phyloP scores from a whole-genome alignment of 192 early-diverging fungal genomes.

The Coemansia sp. region DNA sequence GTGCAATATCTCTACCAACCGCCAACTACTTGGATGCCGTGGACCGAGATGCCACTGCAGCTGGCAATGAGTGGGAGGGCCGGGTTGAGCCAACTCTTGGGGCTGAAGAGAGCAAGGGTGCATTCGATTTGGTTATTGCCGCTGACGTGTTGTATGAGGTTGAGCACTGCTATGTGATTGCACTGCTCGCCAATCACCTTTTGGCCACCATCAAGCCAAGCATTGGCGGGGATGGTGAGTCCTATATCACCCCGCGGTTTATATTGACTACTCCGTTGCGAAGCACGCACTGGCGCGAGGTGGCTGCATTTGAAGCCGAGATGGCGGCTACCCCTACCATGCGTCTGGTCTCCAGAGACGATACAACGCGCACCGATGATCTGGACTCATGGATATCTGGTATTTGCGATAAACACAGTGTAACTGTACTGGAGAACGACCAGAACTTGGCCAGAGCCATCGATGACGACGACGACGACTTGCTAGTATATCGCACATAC shows the following conservation, averaged over 20 bases:
- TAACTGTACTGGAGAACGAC: not conserved
- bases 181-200: conserved; percentile 24
- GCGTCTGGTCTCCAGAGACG: conserved; percentile 8
- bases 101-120: not conserved
- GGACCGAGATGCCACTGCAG: not conserved
- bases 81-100: not conserved
- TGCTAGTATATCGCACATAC: conserved; percentile 17
- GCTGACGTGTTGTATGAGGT: conserved; percentile 35
- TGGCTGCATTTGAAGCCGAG: conserved; percentile 23
- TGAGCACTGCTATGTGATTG: conserved; percentile 24
- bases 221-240: not conserved
- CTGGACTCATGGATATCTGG: conserved; percentile 10
- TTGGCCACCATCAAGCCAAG: not conserved
- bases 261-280: conserved; percentile 21
- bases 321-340: conserved; percentile 19
- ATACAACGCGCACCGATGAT: conserved; percentile 17
- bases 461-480: conserved; percentile 4
- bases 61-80: conserved; percentile 1
- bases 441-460: not conserved
- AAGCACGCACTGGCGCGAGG: conserved; percentile 18
- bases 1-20: not conserved
- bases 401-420: not conserved
- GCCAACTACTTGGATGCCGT: conserved; percentile 15
- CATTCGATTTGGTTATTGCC: conserved; percentile 26
- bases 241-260: conserved; percentile 1